Evolutionary conservation across 2,329 filamentous ascomycete species (phyloP), one percentile per base, ranked within the genome.

Genomic region (Metarhizium anisopliae): DNA sequence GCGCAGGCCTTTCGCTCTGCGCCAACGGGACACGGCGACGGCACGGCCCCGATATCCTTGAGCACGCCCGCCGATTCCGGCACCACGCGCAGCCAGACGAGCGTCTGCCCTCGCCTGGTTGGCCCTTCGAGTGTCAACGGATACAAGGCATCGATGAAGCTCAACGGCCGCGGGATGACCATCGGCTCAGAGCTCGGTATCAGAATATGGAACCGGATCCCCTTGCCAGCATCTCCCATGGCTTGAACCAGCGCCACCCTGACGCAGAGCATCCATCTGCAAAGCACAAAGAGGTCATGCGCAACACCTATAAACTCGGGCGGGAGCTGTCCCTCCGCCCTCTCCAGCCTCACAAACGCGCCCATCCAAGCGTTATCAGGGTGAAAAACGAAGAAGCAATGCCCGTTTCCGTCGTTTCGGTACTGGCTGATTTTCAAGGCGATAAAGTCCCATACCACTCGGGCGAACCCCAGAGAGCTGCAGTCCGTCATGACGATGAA

Each of bases 311-410:
- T 47, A 20, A 57, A 55, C 8, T 55, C 47, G 4, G 4, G 35
- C 10, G 55, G 42, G 6, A 57, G 55, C 6, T 47, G 47, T 25
- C 49, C 52, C 11, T 57, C 55, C 2, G 30, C n/a, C 5, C 49
- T 52, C 16, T 42, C 16, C 7, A 57, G 42, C 2, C 55, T 52
- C 42, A 54, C 38, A 32, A 57, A 57, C 6, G 55, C 52, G 8
- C 55, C 55, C 49, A 50, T 43, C 55, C 55, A 57, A 6, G 55
- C 49, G 2, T 52, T 57, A 38, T 57, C 55, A 2, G 52, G 52
- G 50, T 57, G 55, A 25, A 57, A 57, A 47, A 55, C 55, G 49
- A 55, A 57, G 36, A 57, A 55, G 25, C 55, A 53, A 16, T 57
- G 55, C 11, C 45, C 42, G 20, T 45, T 4, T 35, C 42, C 29